These are phyloP conservation scores for Vigna trinervia DNA, from an alignment of 306 rosid species.

Conservation along the genomic window DNA sequence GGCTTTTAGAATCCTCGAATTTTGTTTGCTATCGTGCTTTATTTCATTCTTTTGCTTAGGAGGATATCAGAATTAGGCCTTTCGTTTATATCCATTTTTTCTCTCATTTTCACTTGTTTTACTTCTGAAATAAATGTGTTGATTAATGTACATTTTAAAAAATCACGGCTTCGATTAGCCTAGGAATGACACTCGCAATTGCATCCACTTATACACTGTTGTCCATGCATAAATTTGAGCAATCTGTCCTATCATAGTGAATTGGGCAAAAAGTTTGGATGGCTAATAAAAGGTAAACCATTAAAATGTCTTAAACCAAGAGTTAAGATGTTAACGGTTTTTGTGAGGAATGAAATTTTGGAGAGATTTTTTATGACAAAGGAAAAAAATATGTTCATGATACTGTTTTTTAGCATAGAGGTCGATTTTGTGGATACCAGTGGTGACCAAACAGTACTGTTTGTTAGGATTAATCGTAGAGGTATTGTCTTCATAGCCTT, in stretches of 20 bases:
- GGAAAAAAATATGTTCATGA: not conserved
- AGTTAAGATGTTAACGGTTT: not conserved
- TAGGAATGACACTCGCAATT: not conserved
- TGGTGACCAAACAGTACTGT: not conserved
- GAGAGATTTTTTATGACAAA: not conserved
- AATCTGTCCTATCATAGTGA: not conserved
- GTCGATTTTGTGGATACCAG: not conserved
- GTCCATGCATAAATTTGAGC: not conserved
- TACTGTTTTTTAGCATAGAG: not conserved
- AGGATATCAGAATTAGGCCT: not conserved
- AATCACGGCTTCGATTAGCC: not conserved
- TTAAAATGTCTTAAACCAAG: not conserved
- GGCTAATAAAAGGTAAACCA: not conserved
- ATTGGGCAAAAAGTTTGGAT: not conserved
- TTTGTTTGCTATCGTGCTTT: not conserved
- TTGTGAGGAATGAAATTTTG: not conserved
- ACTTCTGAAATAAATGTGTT: not conserved
- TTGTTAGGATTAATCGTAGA: not conserved
- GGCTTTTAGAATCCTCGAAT: not conserved
- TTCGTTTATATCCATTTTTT: not conserved
- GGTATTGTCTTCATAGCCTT: not conserved
- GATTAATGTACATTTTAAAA: not conserved
- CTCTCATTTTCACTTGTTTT: not conserved
- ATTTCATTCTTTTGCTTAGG: too few relatives aligned
- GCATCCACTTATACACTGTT: not conserved